A percentile compares a stretch with the other conserved stretches of the same genome.
phyloP scores from a whole-genome alignment of 441 rosid species.

The Jatropha multifida region DNA sequence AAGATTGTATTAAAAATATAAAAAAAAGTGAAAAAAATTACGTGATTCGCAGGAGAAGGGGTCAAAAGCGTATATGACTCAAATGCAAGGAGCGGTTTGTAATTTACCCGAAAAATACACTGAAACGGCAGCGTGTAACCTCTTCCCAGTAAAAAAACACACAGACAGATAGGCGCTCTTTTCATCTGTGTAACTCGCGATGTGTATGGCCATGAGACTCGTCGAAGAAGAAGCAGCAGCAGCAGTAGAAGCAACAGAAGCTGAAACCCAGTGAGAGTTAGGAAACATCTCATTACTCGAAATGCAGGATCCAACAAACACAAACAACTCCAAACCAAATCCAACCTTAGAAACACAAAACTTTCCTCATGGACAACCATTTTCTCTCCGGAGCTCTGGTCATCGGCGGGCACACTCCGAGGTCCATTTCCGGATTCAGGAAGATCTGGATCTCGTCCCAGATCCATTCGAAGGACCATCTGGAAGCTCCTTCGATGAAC shows the following conservation, averaged over 20 bases:
- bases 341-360: conserved; percentile 22
- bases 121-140: neutral
- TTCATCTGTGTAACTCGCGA: neutral
- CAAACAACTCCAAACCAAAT: conserved; percentile 21
- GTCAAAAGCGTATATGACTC: neutral
- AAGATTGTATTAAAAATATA: too few species aligned
- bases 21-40: too few species aligned
- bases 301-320: conserved; percentile 42
- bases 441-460: conserved; percentile 70
- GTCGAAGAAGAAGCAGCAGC: conserved; percentile 12
- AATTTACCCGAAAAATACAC: neutral
- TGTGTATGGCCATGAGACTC: conserved; percentile 14
- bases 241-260: neutral
- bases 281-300: conserved; percentile 7
- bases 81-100: neutral
- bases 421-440: conserved; percentile 72
- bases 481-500: conserved; percentile 45
- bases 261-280: neutral
- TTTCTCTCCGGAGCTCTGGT: conserved; percentile 40
- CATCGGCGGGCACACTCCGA: conserved; percentile 86
- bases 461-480: conserved; percentile 48
- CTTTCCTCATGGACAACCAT: conserved; percentile 10
- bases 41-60: neutral
- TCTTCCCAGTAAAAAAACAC: neutral
- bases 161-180: too few species aligned